These are phyloP conservation scores for Cnidoscolus chayamansa DNA, from an alignment of 441 rosid genomes.

Conservation along the genomic window DNA sequence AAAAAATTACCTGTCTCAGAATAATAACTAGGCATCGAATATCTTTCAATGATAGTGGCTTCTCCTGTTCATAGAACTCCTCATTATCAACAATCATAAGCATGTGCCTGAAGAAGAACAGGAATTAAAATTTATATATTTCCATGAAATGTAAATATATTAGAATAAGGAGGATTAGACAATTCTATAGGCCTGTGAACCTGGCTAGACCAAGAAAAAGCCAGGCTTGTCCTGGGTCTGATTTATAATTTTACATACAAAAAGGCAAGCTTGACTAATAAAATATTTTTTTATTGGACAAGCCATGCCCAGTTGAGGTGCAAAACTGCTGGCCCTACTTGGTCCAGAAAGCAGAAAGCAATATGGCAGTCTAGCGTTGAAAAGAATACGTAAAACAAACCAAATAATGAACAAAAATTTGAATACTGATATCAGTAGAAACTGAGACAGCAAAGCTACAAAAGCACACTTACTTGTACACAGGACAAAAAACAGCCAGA, in stretches of 20 bases:
- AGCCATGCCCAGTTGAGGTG: too few relatives aligned
- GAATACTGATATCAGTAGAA: constrained; percentile 1
- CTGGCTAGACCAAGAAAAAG: too few relatives aligned
- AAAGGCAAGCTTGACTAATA: too few relatives aligned
- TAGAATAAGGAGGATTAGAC: too few relatives aligned
- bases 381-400: not conserved
- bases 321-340: too few relatives aligned
- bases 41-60: constrained; percentile 82
- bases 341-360: not conserved
- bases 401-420: not conserved
- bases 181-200: too few relatives aligned
- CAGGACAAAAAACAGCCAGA: constrained; percentile 92
- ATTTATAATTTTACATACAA: too few relatives aligned
- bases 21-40: constrained; percentile 68
- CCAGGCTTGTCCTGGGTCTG: too few relatives aligned
- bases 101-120: constrained; percentile 78
- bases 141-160: not conserved
- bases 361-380: not conserved
- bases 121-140: not conserved
- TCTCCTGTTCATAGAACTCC: constrained; percentile 95
- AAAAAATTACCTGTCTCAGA: constrained; percentile 69
- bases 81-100: constrained; percentile 94
- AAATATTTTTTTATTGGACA: too few relatives aligned
- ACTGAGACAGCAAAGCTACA: constrained; percentile 14
- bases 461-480: constrained; percentile 74